Evolutionary conservation across 2,329 filamentous ascomycete genomes (phyloP).

Genomic region (Boeremia lycopersici): DNA sequence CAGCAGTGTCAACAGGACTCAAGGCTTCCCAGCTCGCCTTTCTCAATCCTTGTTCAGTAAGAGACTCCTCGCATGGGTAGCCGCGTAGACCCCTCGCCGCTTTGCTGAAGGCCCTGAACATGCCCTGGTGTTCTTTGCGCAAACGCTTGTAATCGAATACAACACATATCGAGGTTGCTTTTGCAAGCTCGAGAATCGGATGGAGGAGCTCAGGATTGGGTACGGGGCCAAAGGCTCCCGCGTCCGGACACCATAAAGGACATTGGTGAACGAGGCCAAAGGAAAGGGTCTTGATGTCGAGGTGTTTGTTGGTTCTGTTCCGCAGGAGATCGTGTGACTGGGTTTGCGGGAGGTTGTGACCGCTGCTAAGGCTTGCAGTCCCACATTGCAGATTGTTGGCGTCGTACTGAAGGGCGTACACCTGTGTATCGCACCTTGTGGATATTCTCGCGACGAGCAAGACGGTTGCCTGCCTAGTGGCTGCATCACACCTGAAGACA

Average conservation of each 20-base stretch:
- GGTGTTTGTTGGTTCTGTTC: background rate
- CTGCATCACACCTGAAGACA: background rate
- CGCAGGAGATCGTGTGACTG: background rate
- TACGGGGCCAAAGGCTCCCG: background rate
- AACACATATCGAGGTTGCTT: constrained; percentile 13
- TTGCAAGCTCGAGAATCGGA: constrained; percentile 1
- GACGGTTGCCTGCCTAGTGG: background rate
- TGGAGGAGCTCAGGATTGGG: background rate
- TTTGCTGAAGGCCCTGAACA: constrained; percentile 18
- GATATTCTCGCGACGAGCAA: background rate
- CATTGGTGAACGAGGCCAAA: background rate
- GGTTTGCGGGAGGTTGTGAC: background rate
- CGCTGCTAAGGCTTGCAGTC: background rate
- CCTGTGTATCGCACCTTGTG: background rate
- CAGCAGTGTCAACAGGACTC: constrained; percentile 6
- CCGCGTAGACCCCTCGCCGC: constrained; percentile 3
- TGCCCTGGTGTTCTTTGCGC: constrained; percentile 9
- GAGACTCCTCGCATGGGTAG: constrained; percentile 13
- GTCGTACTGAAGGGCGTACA: background rate
- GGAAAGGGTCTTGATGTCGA: background rate
- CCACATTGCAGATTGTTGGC: background rate
- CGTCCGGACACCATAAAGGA: background rate
- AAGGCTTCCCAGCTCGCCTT: constrained; percentile 19
- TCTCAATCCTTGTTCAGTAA: constrained; percentile 12
- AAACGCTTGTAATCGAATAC: constrained; percentile 16